Conservation (phyloP, 768 basidiomycete species). For the Russula sp. region DNA sequence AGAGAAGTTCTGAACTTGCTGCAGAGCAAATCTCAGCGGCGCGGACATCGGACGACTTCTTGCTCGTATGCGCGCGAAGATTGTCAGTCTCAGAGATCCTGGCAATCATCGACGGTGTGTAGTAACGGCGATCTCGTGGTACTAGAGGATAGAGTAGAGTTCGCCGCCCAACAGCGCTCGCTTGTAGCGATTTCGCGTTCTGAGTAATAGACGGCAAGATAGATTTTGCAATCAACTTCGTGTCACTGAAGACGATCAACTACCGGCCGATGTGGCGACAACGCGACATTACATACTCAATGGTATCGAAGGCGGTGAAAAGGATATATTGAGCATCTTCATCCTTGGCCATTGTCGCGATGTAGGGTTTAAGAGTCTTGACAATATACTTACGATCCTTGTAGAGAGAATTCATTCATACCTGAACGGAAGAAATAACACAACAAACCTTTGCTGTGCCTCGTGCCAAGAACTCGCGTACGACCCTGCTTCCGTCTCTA, state of each 20-base stretch:
- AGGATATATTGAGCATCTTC: slow-evolving; percentile 87
- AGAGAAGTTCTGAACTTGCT: slow-evolving; percentile 68
- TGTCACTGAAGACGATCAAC: slow-evolving; percentile 51
- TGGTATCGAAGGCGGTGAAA: slow-evolving; percentile 84
- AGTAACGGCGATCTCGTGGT: slow-evolving; percentile 79
- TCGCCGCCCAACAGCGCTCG: slow-evolving; percentile 68
- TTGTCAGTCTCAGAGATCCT: slow-evolving; percentile 68
- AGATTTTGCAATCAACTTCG: slow-evolving; percentile 79
- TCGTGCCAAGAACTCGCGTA: slow-evolving; percentile 75
- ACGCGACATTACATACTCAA: slow-evolving; percentile 59
- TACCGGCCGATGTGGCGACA: neutral
- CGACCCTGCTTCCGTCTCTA: slow-evolving; percentile 80
- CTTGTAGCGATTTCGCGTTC: slow-evolving; percentile 49
- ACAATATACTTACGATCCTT: slow-evolving; percentile 89
- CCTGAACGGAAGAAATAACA: neutral
- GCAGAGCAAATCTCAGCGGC: slow-evolving; percentile 64
- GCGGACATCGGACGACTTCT: slow-evolving; percentile 62
- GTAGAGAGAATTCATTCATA: neutral
- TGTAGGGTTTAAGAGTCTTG: slow-evolving; percentile 82
- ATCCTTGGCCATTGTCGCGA: slow-evolving; percentile 81
- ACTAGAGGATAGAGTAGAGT: slow-evolving; percentile 76
- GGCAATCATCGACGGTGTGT: slow-evolving; percentile 73
- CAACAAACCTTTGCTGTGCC: slow-evolving; percentile 70
- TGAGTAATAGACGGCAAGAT: slow-evolving; percentile 63
- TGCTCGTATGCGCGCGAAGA: slow-evolving; percentile 66